These are phyloP conservation scores for Lepidium didymum DNA, from an alignment of 345 rosid species.

Conservation along the genomic window DNA sequence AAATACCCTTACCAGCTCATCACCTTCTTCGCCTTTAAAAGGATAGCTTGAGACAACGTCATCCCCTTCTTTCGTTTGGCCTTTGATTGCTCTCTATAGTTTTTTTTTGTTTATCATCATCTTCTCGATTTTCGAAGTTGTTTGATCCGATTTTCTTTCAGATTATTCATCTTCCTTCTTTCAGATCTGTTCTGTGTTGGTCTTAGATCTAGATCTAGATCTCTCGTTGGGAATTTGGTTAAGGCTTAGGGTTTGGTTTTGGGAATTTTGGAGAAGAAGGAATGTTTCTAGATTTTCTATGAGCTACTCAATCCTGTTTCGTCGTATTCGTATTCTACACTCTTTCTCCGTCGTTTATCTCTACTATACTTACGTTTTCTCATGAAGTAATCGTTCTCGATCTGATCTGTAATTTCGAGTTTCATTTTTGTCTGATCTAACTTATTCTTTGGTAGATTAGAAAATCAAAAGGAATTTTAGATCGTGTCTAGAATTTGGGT, in stretches of 20 bases:
- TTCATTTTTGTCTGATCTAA: background rate
- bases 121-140: conserved; percentile 28
- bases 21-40: conserved; percentile 18
- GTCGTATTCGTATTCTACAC: conserved; percentile 70
- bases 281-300: conserved; percentile 52
- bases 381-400: conserved; percentile 31
- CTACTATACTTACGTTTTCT: conserved; percentile 87
- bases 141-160: background rate
- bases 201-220: conserved; percentile 28
- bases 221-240: background rate
- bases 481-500: background rate
- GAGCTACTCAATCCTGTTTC: conserved; percentile 51
- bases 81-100: background rate
- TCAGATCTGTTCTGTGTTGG: background rate
- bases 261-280: conserved; percentile 8
- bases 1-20: conserved; percentile 15
- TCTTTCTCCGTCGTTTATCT: conserved; percentile 92
- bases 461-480: background rate
- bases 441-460: conserved; percentile 8
- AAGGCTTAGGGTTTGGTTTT: background rate
- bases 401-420: background rate
- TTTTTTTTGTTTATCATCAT: background rate
- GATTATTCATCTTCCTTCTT: background rate
- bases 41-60: background rate
- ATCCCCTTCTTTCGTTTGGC: conserved; percentile 30